These are phyloP conservation scores for Aaosphaeria arxii DNA, from an alignment of 2,329 filamentous ascomycete species.

Conservation along the genomic window DNA sequence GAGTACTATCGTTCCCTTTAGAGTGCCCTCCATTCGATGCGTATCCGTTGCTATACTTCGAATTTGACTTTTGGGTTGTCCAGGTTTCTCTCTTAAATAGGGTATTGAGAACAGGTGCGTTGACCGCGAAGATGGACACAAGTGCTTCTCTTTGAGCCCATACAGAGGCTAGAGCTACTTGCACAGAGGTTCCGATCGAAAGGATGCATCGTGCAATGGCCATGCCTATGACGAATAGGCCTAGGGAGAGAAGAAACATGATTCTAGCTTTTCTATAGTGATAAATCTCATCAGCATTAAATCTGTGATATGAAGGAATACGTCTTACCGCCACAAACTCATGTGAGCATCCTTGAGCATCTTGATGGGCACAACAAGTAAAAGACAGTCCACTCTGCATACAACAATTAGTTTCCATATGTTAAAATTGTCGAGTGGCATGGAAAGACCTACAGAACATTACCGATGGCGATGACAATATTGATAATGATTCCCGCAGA, in stretches of 20 bases:
- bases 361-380: background rate
- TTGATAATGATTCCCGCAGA: background rate
- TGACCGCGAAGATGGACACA: background rate
- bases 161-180: conserved; percentile 2
- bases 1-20: background rate
- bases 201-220: conserved; percentile 1
- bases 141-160: conserved; percentile 1
- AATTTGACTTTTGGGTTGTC: background rate
- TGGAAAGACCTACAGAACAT: background rate
- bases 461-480: background rate
- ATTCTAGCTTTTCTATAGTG: background rate
- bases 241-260: conserved; percentile 1
- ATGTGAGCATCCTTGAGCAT: background rate
- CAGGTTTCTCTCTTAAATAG: background rate
- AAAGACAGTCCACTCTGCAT: background rate
- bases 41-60: no score
- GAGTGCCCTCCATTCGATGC: background rate
- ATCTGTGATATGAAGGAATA: background rate
- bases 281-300: background rate
- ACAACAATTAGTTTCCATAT: no score
- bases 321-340: background rate
- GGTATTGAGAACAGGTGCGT: background rate
- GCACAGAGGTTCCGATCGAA: background rate
- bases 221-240: conserved; percentile 4
- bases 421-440: no score